Conservation (phyloP, 306 rosid genomes). For the Cajanus cajan region DNA sequence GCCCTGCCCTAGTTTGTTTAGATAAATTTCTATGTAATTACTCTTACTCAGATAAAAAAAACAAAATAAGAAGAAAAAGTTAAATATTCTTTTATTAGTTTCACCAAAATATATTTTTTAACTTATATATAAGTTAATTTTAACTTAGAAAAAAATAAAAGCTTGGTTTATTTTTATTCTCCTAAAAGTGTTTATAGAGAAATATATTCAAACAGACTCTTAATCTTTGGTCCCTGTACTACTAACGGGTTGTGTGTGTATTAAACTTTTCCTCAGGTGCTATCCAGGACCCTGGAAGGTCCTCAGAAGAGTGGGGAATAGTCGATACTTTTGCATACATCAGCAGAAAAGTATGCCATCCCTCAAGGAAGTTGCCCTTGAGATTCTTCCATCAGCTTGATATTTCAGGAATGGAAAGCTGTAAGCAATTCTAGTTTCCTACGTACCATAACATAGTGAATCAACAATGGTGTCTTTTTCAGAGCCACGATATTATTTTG, state of each 20-base stretch:
- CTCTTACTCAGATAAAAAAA: no score
- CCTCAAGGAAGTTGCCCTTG: slow-evolving; percentile 89
- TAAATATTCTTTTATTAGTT: no score
- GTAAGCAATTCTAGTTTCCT: slow-evolving; percentile 25
- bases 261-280: slow-evolving; percentile 45
- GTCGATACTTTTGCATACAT: slow-evolving; percentile 58
- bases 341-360: slow-evolving; percentile 85
- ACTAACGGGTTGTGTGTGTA: not conserved
- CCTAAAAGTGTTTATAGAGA: no score
- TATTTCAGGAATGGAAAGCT: slow-evolving; percentile 13
- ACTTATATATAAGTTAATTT: no score
- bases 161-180: no score
- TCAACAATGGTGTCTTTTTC: not conserved
- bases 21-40: no score
- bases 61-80: no score
- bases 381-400: slow-evolving; percentile 78
- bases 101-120: no score
- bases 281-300: slow-evolving; percentile 95
- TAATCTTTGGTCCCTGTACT: not conserved
- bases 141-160: no score
- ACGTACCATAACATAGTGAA: not conserved
- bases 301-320: slow-evolving; percentile 55
- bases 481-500: not conserved
- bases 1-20: no score
- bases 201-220: no score